Evolutionary conservation across 2,329 filamentous ascomycete genomes (phyloP).

Genomic region (Thyridium curvatum): DNA sequence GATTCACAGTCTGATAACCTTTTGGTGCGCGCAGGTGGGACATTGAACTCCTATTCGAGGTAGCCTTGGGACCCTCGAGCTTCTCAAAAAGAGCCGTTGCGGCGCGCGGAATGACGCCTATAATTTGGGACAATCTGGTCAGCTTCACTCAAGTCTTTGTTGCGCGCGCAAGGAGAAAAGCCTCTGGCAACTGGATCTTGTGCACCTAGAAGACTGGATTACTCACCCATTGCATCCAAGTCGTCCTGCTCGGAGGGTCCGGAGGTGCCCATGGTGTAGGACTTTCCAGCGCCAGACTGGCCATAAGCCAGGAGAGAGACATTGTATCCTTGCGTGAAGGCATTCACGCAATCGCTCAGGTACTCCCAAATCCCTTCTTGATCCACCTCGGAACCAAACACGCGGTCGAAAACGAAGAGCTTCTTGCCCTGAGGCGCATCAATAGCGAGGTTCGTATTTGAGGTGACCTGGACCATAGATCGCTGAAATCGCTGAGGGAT

Average conservation of each 20-base stretch:
- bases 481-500: conserved; percentile 94
- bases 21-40: conserved; percentile 75
- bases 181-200: no score
- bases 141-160: conserved; percentile 2
- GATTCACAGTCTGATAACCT: conserved; percentile 44
- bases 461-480: conserved; percentile 84
- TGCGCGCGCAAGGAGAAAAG: not conserved
- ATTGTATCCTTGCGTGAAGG: conserved; percentile 96
- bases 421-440: conserved; percentile 91
- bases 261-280: conserved; percentile 97
- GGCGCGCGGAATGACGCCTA: conserved; percentile 92
- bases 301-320: conserved; percentile 95
- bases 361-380: conserved; percentile 96
- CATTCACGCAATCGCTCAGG: conserved; percentile 78
- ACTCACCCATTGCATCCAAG: conserved; percentile 69
- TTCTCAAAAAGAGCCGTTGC: conserved; percentile 83
- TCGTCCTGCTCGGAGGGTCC: conserved; percentile 73
- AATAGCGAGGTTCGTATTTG: conserved; percentile 77
- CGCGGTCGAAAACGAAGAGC: conserved; percentile 92
- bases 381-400: conserved; percentile 75
- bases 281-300: conserved; percentile 96
- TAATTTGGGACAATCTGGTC: conserved; percentile 4
- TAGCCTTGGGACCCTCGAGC: conserved; percentile 52
- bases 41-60: conserved; percentile 52
- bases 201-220: not conserved